phyloP scores from a whole-genome alignment of 148 eudicot genomes.

The Camellia granthamiana region DNA sequence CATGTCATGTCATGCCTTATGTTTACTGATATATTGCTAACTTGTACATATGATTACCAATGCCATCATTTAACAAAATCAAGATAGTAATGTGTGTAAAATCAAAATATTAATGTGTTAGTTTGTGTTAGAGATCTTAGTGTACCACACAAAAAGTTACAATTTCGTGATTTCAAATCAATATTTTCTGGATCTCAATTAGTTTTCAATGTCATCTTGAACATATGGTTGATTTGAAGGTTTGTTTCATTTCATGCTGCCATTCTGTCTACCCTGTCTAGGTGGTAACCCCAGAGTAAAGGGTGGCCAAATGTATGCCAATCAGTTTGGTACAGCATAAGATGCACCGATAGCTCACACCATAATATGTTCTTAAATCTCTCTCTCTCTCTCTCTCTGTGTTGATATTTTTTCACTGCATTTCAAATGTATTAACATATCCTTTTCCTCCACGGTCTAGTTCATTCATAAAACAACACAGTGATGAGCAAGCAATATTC shows the following conservation, averaged over 20 bases:
- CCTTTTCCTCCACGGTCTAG: slow-evolving; percentile 29
- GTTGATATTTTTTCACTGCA: background rate
- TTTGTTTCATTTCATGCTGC: background rate
- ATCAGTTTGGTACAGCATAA: background rate
- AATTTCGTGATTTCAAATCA: background rate
- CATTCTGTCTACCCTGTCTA: background rate
- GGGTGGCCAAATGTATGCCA: background rate
- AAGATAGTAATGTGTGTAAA: background rate
- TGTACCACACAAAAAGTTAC: background rate
- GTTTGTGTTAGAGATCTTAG: background rate
- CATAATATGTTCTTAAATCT: background rate
- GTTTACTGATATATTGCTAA: background rate
- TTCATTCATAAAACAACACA: slow-evolving; percentile 84
- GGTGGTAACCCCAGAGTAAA: background rate
- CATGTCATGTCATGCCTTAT: background rate
- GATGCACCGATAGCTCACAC: background rate
- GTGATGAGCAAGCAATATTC: slow-evolving; percentile 84
- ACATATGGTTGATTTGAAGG: background rate
- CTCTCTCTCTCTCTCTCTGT: background rate
- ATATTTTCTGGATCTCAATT: background rate
- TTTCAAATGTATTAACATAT: background rate
- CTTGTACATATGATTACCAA: background rate
- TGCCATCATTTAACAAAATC: background rate
- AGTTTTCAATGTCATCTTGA: background rate
- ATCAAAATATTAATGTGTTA: background rate